Conservation (phyloP, 805 yeast species). For the Nakazawaea molendinolei region DNA sequence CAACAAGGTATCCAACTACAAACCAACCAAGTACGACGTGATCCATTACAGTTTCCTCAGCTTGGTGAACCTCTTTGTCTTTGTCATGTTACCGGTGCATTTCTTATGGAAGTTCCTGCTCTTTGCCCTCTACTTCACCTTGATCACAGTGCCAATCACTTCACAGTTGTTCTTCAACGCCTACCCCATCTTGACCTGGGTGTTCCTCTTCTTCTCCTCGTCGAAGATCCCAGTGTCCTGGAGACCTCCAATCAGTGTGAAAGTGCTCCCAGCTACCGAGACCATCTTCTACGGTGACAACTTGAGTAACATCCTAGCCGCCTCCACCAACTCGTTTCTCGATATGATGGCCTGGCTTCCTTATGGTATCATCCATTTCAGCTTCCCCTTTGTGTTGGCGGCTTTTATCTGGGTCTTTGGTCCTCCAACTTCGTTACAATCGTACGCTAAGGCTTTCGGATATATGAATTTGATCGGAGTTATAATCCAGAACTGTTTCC, state of each 20-base stretch:
- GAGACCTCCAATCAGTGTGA: slow-evolving; percentile 87
- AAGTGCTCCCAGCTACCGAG: slow-evolving; percentile 85
- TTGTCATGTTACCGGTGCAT: slow-evolving; percentile 49
- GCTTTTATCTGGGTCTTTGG: slow-evolving; percentile 74
- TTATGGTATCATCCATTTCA: slow-evolving; percentile 84
- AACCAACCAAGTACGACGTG: slow-evolving; percentile 7
- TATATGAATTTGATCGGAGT: slow-evolving; percentile 90
- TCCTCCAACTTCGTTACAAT: slow-evolving; percentile 80
- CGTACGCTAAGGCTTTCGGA: slow-evolving; percentile 91
- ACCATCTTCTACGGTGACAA: slow-evolving; percentile 90
- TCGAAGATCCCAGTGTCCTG: slow-evolving; percentile 64
- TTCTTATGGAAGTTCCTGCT: slow-evolving; percentile 28
- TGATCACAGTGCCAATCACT: slow-evolving; percentile 64
- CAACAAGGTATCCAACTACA: slow-evolving; percentile 3
- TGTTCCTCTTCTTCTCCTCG: slow-evolving; percentile 72
- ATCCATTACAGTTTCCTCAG: slow-evolving; percentile 43
- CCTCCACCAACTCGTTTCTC: slow-evolving; percentile 53
- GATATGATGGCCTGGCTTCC: slow-evolving; percentile 95
- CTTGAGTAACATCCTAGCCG: slow-evolving; percentile 74
- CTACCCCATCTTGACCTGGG: slow-evolving; percentile 81
- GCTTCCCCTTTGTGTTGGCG: slow-evolving; percentile 86
- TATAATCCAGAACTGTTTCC: slow-evolving; percentile 70
- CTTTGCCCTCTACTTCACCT: slow-evolving; percentile 32
- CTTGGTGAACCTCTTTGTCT: slow-evolving; percentile 50
- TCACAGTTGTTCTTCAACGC: slow-evolving; percentile 81